Conservation (phyloP, 75 land plant species). For the Sequoia sempervirens region DNA sequence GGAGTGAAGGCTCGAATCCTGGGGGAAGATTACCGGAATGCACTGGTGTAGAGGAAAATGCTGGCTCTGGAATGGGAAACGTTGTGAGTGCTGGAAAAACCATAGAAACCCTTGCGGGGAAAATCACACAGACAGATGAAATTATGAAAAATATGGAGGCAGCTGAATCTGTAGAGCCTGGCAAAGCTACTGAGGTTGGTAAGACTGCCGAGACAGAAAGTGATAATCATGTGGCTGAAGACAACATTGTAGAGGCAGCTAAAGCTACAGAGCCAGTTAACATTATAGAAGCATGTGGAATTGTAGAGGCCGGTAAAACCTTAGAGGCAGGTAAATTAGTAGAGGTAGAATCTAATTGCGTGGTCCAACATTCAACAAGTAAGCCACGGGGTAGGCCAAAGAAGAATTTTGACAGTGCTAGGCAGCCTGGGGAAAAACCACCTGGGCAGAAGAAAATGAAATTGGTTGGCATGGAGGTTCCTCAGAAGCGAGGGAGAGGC, state of each 20-base stretch:
- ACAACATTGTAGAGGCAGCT: not conserved
- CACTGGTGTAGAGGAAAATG: not conserved
- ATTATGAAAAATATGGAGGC: not conserved
- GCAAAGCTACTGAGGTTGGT: not conserved
- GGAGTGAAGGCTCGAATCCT: not conserved
- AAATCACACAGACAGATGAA: not conserved
- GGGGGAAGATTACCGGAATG: not conserved
- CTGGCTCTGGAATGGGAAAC: not conserved
- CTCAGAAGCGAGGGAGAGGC: not conserved
- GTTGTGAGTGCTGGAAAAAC: not conserved
- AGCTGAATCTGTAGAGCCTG: not conserved
- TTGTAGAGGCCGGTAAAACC: not conserved
- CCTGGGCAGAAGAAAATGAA: not conserved
- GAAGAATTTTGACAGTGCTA: not conserved
- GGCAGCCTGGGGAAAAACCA: not conserved
- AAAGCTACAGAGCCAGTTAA: not conserved
- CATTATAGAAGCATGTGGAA: not conserved
- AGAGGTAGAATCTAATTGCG: not conserved
- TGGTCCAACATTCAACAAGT: not conserved
- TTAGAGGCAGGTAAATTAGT: not conserved
- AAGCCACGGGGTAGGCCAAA: not conserved
- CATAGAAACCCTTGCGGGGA: not conserved
- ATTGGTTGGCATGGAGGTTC: not conserved
- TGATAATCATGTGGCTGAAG: not conserved
- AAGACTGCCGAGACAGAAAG: not conserved